Evolutionary conservation across 371 early-diverging fungal genomes (phyloP), one percentile per base, ranked within the genome.

Genomic region (Mucor irregularis): DNA sequence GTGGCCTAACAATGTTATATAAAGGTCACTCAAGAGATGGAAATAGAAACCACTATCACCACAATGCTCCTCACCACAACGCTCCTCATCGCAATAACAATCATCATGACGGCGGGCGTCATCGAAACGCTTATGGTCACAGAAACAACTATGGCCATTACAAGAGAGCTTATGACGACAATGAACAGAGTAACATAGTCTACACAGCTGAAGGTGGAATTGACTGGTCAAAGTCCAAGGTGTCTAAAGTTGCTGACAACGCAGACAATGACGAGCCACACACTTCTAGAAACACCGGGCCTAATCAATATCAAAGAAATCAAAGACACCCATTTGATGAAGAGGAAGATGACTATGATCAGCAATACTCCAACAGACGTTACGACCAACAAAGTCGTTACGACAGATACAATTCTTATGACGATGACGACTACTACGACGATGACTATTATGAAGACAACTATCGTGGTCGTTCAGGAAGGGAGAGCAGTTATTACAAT

Each of bases 131-230:
- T 11, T 43, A 43, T 43, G 14, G 14, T 24, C 5, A 21, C 14
- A 13, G 25, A n/a, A n/a, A n/a, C 11, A 14, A 42, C 24, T 24
- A 22, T 22, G n/a, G 28, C 25, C 38, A 37, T 26, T 24, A 45
- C 29, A 24, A 16, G 9, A 29, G 29, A 45, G 22, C 13, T n/a
- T 45, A 45, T 16, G 19, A 21, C 3, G 4, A 11, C 33, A 34
- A 17, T 21, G 48, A 48, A 33, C 8, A 11, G 10, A 10, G 11
- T 22, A 11, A 22, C 2, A 10, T 42, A 7, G 25, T 42, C 9
- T 56, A 56, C 14, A 56, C 49, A 19, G 6, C 34, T 2, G 57
- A 56, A 19, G 57, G 57, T 22, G 49, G 57, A 17, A 56, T 56
- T 14, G 43, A 56, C 7, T 58, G 51, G 51, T 25, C 34, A 1